phyloP scores from a whole-genome alignment of 73 alveolate species.

The Paramecium sexaurelia region DNA sequence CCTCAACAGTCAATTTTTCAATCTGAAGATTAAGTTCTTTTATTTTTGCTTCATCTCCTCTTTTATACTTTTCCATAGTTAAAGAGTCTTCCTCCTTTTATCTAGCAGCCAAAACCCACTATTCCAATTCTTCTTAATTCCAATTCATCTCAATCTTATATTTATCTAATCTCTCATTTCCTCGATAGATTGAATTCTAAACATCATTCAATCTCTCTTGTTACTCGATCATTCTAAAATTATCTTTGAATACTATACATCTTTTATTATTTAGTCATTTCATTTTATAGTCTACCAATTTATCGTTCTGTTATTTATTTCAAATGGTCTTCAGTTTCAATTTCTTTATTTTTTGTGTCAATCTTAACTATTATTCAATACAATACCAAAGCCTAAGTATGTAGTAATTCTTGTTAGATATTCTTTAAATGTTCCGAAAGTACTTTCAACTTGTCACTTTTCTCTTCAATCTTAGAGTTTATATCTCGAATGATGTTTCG shows the following conservation, averaged over 20 bases:
- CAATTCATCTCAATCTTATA: conserved; percentile 99
- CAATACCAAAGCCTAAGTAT: conserved; percentile 89
- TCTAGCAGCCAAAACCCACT: conserved; percentile 99
- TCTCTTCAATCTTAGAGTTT: conserved; percentile 85
- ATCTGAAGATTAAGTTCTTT: conserved; percentile 95
- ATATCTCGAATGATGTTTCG: conserved; percentile 76
- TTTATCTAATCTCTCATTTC: conserved; percentile 97
- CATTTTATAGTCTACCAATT: conserved; percentile 86
- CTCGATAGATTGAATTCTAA: conserved; percentile 96
- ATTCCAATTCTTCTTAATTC: conserved; percentile 99
- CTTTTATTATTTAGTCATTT: conserved; percentile 82
- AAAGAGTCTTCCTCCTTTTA: conserved; percentile 99
- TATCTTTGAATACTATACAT: conserved; percentile 3
- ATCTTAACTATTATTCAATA: conserved; percentile 50
- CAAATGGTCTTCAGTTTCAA: conserved; percentile 96
- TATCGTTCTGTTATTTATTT: conserved; percentile 89
- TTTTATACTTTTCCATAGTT: conserved; percentile 97
- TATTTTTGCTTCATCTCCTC: conserved; percentile 99
- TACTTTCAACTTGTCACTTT: conserved; percentile 84
- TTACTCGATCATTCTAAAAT: conserved; percentile 72
- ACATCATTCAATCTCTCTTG: conserved; percentile 97
- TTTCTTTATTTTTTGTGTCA: conserved; percentile 82
- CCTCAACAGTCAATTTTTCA: conserved; percentile 73
- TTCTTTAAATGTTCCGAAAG: conserved; percentile 85
- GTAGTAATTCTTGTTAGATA: conserved; percentile 89